Conservation (phyloP, 2,329 filamentous ascomycete genomes). For the Diplocarpon mali region DNA sequence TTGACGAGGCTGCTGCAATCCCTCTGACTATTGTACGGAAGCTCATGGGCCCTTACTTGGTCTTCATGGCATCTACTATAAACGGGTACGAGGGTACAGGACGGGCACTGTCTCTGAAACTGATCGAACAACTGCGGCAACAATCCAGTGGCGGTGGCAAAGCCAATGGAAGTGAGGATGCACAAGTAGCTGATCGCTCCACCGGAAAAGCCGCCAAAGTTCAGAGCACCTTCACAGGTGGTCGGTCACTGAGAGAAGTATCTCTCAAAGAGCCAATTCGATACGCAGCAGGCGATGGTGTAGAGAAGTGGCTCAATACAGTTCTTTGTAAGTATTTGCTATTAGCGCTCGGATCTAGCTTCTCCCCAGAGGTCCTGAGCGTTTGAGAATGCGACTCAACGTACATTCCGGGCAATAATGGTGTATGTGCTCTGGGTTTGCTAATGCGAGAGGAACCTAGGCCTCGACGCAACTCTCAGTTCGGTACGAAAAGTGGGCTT, state of each 20-base stretch:
- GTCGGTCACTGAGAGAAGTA: constrained; percentile 79
- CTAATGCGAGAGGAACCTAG: background rate
- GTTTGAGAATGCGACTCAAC: too few species aligned
- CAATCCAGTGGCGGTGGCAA: constrained; percentile 63
- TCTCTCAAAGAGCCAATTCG: constrained; percentile 89
- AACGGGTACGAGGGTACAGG: constrained; percentile 98
- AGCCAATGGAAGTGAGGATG: constrained; percentile 40
- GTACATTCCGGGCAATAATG: too few species aligned
- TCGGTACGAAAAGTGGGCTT: constrained; percentile 41
- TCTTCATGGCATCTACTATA: constrained; percentile 99
- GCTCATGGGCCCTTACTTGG: constrained; percentile 90
- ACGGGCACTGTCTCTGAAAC: constrained; percentile 83
- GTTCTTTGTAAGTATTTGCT: constrained; percentile 51
- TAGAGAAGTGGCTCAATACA: constrained; percentile 94
- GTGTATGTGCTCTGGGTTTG: background rate
- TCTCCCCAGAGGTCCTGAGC: too few species aligned
- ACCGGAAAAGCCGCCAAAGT: constrained; percentile 64
- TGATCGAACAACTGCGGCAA: constrained; percentile 93
- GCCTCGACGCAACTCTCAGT: constrained; percentile 69
- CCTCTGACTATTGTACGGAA: constrained; percentile 86
- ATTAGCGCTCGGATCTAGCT: too few species aligned
- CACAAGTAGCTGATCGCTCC: constrained; percentile 63
- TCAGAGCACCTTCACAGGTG: constrained; percentile 45
- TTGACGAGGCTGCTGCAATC: constrained; percentile 95
- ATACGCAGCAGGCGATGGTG: constrained; percentile 80